phyloP scores from a whole-genome alignment of 129 eudicot genomes.

The Artemisia annua region DNA sequence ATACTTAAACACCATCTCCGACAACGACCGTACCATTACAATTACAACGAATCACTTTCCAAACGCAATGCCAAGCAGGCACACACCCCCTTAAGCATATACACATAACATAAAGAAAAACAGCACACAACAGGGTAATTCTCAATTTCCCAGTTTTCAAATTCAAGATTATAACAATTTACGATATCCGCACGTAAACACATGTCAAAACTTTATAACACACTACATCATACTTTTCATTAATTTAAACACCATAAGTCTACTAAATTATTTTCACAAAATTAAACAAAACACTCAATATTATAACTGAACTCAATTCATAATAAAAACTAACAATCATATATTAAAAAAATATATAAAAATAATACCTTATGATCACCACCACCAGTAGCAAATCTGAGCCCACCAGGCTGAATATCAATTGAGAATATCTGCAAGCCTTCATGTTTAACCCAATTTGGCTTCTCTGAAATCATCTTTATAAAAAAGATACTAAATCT shows the following conservation, averaged over 20 bases:
- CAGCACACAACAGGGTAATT: not conserved
- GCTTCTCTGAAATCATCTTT: conserved; percentile 90
- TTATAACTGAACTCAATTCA: not conserved
- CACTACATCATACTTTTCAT: no score
- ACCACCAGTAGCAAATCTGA: conserved; percentile 98
- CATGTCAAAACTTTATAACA: no score
- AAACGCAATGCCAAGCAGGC: no score
- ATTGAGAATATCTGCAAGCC: conserved; percentile 97
- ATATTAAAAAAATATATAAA: not conserved
- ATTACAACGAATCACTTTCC: no score
- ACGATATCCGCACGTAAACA: not conserved
- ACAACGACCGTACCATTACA: no score
- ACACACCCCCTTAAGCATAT: no score
- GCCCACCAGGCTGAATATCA: conserved; percentile 98
- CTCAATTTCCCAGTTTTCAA: not conserved
- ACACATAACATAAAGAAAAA: not conserved
- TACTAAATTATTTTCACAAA: no score
- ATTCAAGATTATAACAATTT: not conserved
- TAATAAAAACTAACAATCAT: conserved; percentile 1
- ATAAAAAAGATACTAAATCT: conserved; percentile 15
- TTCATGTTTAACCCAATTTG: conserved; percentile 91
- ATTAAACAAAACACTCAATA: not conserved
- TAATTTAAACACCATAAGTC: no score
- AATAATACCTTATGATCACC: conserved; percentile 91
- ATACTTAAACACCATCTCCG: no score